Conservation (phyloP, 1,284 basidiomycete species). For the Trametes sp. region DNA sequence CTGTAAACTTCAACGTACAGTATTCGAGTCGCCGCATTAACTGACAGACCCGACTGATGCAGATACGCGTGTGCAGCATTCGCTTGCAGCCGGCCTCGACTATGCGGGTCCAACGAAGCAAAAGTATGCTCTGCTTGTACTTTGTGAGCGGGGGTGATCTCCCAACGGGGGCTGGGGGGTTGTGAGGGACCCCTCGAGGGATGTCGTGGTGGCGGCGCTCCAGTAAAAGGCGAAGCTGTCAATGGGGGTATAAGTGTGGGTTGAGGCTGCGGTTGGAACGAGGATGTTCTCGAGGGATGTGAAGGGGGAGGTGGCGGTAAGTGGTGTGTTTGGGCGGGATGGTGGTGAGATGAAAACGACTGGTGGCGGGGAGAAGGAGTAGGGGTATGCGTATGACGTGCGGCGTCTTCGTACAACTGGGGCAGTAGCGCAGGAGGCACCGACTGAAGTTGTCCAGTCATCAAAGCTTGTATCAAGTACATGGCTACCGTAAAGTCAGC, state of each 20-base stretch:
- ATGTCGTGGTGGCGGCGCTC: slow-evolving; percentile 24
- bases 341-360: background rate
- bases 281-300: slow-evolving; percentile 11
- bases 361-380: background rate
- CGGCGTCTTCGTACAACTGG: slow-evolving; percentile 86
- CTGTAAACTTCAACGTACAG: slow-evolving; percentile 27
- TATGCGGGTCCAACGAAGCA: slow-evolving; percentile 35
- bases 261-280: background rate
- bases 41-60: slow-evolving; percentile 33
- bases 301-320: slow-evolving; percentile 14
- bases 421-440: slow-evolving; percentile 85
- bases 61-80: slow-evolving; percentile 34
- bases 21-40: slow-evolving; percentile 32
- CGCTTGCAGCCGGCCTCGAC: slow-evolving; percentile 32
- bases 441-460: slow-evolving; percentile 79
- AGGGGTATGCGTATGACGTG: slow-evolving; percentile 26
- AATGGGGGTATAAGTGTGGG: background rate
- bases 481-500: slow-evolving; percentile 96
- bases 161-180: slow-evolving; percentile 25
- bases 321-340: background rate
- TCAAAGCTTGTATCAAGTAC: slow-evolving; percentile 92
- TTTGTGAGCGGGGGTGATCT: slow-evolving; percentile 28
- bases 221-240: slow-evolving; percentile 17
- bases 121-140: slow-evolving; percentile 38
- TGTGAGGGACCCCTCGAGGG: slow-evolving; percentile 15